Base-by-base conservation (phyloP, 1,284 basidiomycete genomes). In the Hemileia vastatrix region DNA sequence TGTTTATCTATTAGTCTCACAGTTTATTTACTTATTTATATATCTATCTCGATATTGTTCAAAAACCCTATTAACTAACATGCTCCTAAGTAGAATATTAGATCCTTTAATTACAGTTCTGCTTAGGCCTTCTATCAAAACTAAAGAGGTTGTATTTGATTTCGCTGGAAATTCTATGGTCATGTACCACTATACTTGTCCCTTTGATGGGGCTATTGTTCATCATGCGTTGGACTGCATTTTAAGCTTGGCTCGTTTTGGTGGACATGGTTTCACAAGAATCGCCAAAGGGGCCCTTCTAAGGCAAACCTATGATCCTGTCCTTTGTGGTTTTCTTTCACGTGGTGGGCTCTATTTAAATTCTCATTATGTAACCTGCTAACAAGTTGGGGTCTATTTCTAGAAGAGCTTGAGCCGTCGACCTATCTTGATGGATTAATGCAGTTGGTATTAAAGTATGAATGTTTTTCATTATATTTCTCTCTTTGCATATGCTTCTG, bases 101-200 rank as follows among this genome's bases (percentile, higher is more conserved):
- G 91, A 95, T 71, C 90, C 91, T 0, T 81, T 95, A 6, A 75
- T 94, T n/a, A 82, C 81, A 67, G 86, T 89, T 54, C 78, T 95
- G 1, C 73, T 90, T 52, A 84, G 89, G 68, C 86, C 87, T 0
- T 74, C 80, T 1, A 83, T 89, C 60, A 79, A 78, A 18, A 81
- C 84, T 40, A 78, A 73, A 19, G 74, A 81, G n/a, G 78, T 78
- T 1, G 77, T 77, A 1, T 76, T 78, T 45, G 83, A 82, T 66
- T 77, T 87, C 50, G 81, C 80, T 61, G 85, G 83, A 55, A 83
- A 82, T 66, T 84, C 88, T 63, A 76, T 90, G 2, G 81, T 82
- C 53, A 81, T 81, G 1, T 86, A 83, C 68, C 70, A 78, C 1
- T 92, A 93, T 70, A 82, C 85, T 63, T 81, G 82, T 23, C 80